These are phyloP conservation scores for Cruciata laevipes DNA, from an alignment of 257 asterid species.

Conservation along the genomic window DNA sequence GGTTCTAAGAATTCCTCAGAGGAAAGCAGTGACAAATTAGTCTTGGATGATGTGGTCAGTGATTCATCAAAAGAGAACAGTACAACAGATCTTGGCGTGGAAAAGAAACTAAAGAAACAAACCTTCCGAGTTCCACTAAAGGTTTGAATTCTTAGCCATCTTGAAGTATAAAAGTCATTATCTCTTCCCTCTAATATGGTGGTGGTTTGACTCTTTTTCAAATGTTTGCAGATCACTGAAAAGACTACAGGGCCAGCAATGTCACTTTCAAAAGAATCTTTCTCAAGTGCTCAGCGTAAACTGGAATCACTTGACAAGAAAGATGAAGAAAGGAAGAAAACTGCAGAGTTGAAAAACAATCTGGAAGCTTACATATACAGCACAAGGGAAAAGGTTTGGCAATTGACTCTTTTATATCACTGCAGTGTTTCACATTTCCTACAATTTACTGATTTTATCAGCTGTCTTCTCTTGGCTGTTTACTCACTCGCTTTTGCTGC, in stretches of 20 bases:
- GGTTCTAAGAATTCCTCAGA: slow-evolving; percentile 41
- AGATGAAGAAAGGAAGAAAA: slow-evolving; percentile 91
- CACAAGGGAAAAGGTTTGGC: slow-evolving; percentile 75
- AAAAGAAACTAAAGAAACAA: slow-evolving; percentile 84
- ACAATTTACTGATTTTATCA: background rate
- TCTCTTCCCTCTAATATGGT: background rate
- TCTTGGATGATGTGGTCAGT: slow-evolving; percentile 32
- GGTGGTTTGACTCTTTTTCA: background rate
- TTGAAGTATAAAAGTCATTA: background rate
- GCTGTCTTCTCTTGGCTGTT: background rate
- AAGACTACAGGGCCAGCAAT: slow-evolving; percentile 81
- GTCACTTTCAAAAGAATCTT: slow-evolving; percentile 67
- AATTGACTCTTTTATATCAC: background rate
- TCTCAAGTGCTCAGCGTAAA: slow-evolving; percentile 56
- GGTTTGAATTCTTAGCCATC: slow-evolving; percentile 32
- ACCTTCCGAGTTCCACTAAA: slow-evolving; percentile 86
- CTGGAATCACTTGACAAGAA: slow-evolving; percentile 77
- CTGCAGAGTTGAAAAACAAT: slow-evolving; percentile 93
- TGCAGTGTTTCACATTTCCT: background rate
- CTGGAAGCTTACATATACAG: slow-evolving; percentile 93
- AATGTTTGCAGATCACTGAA: slow-evolving; percentile 52
- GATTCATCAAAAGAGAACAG: slow-evolving; percentile 45
- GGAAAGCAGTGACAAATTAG: slow-evolving; percentile 48
- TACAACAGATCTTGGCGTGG: slow-evolving; percentile 52
- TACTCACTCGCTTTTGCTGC: background rate